Evolutionary conservation across 768 basidiomycete genomes (phyloP), one percentile per base, ranked within the genome.

Genomic region (Roridomyces roridus): DNA sequence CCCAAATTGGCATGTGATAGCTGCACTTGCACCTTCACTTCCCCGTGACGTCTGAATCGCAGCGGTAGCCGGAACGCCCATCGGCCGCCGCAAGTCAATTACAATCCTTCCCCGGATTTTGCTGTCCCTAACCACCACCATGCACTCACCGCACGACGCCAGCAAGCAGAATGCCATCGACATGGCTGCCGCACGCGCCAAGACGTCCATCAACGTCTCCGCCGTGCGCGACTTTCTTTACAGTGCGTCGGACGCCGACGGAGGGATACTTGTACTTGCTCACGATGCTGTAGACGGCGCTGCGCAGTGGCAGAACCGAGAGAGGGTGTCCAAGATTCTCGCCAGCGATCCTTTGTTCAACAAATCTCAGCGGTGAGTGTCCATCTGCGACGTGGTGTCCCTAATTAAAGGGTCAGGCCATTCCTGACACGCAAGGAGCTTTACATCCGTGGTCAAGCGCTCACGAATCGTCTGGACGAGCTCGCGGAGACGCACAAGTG

Each of bases 381-480:
- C 20, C 25, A n/a, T 43, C 14, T 60, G n/a, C n/a, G n/a, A n/a
- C n/a, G n/a, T n/a, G n/a, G n/a, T n/a, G n/a, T n/a, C n/a, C n/a
- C n/a, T n/a, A n/a, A n/a, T n/a, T n/a, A n/a, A n/a, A n/a, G n/a
- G n/a, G n/a, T 14, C 51, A 88, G 87, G 51, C 75, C 82, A 4
- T 88, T 85, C 64, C 74, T 86, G 67, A 77, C 79, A 14, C 80
- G 88, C 50, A 77, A 78, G 0, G 85, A 91, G 48, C 73, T 76
- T 11, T 87, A 86, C 61, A 73, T 79, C 18, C 81, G 82, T 4
- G 86, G 79, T 0, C 71, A 88, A 12, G 69, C 72, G 0, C 79
- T 87, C 65, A 80, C 77, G 2, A 84, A 83, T 49, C 77, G 85
- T 17, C 62, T 91, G 9, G 79, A 77, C 46, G 88, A 89, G 64